phyloP scores from a whole-genome alignment of 768 basidiomycete genomes.

The Amanita polypyramis region DNA sequence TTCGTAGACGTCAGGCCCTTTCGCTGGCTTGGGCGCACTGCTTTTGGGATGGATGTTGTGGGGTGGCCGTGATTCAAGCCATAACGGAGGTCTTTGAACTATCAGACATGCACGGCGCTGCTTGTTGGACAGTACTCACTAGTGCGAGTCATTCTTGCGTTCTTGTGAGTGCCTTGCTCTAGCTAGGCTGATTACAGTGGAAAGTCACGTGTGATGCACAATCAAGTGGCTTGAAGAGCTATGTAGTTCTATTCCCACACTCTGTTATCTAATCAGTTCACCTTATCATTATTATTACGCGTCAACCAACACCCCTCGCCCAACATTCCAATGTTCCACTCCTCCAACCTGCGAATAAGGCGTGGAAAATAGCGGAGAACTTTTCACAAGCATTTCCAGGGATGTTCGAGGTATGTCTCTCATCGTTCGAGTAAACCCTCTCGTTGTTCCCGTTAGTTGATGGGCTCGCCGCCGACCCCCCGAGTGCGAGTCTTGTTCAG shows the following conservation, averaged over 20 bases:
- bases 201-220: conserved; percentile 21
- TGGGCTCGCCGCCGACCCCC: conserved; percentile 22
- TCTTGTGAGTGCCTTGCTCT: conserved; percentile 1
- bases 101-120: conserved; percentile 10
- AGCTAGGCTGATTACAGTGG: neutral
- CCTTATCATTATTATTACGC: conserved; percentile 19
- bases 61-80: conserved; percentile 86
- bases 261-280: conserved; percentile 16
- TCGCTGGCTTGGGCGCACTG: conserved; percentile 73
- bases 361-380: neutral
- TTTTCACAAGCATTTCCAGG: neutral
- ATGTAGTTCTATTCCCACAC: conserved; percentile 37
- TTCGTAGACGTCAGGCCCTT: conserved; percentile 87
- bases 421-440: neutral
- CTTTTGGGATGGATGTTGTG: conserved; percentile 74
- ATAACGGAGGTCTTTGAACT: conserved; percentile 59
- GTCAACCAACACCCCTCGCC: conserved; percentile 23
- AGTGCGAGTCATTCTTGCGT: conserved; percentile 62
- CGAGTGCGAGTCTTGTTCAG: conserved; percentile 17
- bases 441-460: conserved; percentile 13
- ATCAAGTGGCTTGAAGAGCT: conserved; percentile 50
- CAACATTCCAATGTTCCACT: conserved; percentile 36
- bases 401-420: neutral
- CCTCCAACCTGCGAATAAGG: neutral
- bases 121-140: conserved; percentile 38